A percentile compares a stretch with the other conserved stretches of the same genome.
These are phyloP conservation scores for Eruca vesicaria DNA, from an alignment of 441 rosid genomes.

Conservation along the genomic window DNA sequence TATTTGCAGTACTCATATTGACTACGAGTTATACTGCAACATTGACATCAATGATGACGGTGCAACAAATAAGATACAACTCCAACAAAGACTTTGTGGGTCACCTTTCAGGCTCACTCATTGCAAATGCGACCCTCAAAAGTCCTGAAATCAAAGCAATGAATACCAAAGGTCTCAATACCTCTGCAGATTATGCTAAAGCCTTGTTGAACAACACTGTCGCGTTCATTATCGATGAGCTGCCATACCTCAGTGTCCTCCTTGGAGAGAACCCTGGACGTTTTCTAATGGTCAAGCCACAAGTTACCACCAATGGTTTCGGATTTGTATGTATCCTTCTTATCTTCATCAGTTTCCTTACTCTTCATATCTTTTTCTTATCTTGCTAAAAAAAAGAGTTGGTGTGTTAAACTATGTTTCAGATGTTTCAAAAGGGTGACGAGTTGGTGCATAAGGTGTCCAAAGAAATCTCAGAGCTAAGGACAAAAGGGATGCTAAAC, in stretches of 20 bases:
- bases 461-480: no score
- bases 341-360: not conserved
- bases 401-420: no score
- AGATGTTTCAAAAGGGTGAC: no score
- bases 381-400: not conserved
- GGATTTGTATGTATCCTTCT: conserved; percentile 32
- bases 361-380: not conserved
- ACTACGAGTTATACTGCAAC: conserved; percentile 47
- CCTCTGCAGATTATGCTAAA: conserved; percentile 15
- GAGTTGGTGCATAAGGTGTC: no score
- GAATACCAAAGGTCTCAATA: not conserved
- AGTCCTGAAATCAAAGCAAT: not conserved
- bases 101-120: no score
- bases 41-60: conserved; percentile 49
- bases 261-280: conserved; percentile 19
- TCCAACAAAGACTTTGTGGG: conserved; percentile 21
- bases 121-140: not conserved
- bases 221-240: conserved; percentile 22
- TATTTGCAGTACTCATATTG: conserved; percentile 45
- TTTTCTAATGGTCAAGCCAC: conserved; percentile 24
- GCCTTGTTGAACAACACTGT: conserved; percentile 31
- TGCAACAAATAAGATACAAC: conserved; percentile 28
- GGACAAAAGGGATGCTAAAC: conserved; percentile 12
- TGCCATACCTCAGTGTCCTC: conserved; percentile 30
- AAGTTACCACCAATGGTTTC: conserved; percentile 26